Base-by-base conservation (phyloP, 192 early-diverging fungal genomes). In the Cetraspora pellucida region DNA sequence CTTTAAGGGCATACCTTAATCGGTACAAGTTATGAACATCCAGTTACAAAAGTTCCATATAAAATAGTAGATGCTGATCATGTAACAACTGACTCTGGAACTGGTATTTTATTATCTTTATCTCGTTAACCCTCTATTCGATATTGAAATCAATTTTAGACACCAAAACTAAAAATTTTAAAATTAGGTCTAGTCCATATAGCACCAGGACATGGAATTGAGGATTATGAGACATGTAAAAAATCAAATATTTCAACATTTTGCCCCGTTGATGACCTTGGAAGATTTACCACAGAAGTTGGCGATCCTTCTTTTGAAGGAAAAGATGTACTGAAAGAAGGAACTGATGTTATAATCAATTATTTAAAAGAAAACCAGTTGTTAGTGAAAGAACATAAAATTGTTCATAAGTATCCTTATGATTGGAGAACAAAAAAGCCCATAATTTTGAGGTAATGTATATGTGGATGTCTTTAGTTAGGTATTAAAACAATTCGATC, bases 401-500 rank as follows among this genome's bases (percentile, higher is more conserved):
- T 90, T 69, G 82, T 77, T 11, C 93, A 94, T 79, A 93, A 91
- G 77, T 94, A 93, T 72, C 93, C 92, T 8, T 94, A 93, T 65
- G 93, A 94, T 85, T 94, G 93, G 93, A 87, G 93, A 27, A 92
- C 91, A 74, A 94, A 94, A 74, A 82, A 89, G 68, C 93, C 93
- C 3, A 87, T 94, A 55, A 93, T 94, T 73, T 84, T 87, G n/a
- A 77, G 82, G 82, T 83, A 37, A 37, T 37, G 3, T 37, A 37
- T 37, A 37, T 2, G 37, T 37, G 37, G 37, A 37, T 37, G 37
- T 1, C 37, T 37, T 37, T 37, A 28, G 17, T 63, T 54, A 16
- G 11, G 11, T 54, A 16, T 19, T 19, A 2, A 54, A 54, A 54
- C 13, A 54, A 54, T 54, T 54, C 0, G 11, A 4, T 49, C 5